Evolutionary conservation across 2,329 filamentous ascomycete species (phyloP), one percentile per base, ranked within the genome.

Genomic region (Fusarium fujikuroi): DNA sequence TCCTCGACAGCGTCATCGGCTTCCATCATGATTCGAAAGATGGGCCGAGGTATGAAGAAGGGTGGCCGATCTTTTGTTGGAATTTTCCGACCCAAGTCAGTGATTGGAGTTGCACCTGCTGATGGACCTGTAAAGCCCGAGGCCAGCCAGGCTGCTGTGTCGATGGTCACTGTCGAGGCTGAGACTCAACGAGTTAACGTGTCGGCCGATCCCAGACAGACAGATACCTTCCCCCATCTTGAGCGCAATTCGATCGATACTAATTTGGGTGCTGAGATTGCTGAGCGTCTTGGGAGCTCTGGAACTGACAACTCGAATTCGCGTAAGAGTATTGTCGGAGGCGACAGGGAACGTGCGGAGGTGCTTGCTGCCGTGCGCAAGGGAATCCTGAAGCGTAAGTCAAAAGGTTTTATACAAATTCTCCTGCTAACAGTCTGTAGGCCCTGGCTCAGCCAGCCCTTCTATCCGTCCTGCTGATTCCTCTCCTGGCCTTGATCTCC

Each of bases 1-100:
- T 95, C 93, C 3, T 97, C 94, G 8, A 97, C 94, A 15, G 94
- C 94, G 25, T 97, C 94, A 11, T 97, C 94, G 25, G 94, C 94
- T 39, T 97, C 94, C 36, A 91, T 97, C 77, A 97, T 97, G 94
- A 93, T 99, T 75, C 91, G 96, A 60, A 99, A 99, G 85, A 99
- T 99, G 96, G 96, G 96, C 63, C 94, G 95, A 74, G 95, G 95
- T n/a, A 93, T 98, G 91, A 98, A 97, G 88, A 97, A 96, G 83
- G 92, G 94, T 58, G 93, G 92, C 23, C 90, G 95, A 53, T 98
- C 95, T 30, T 89, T 99, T 60, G 97, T 97, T 75, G 96, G 96
- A 32, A 87, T 99, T 12, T 99, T 99, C 85, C 89, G 96, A 71
- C 95, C 96, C 1, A 99, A 98, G 82, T 98, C 95, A 2, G 87